These are phyloP conservation scores for Eutrema heterophyllum DNA, from an alignment of 345 rosid species.

Conservation along the genomic window DNA sequence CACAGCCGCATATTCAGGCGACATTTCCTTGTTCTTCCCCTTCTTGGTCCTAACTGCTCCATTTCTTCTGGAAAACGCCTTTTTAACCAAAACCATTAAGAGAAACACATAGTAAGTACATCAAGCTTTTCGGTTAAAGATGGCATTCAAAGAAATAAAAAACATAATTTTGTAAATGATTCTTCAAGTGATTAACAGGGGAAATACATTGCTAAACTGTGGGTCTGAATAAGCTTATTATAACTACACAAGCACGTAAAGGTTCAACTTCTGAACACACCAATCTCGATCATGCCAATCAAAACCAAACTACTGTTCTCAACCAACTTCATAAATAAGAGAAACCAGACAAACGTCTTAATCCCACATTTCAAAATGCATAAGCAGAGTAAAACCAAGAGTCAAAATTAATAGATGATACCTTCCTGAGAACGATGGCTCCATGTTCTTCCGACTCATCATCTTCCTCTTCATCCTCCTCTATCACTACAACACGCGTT, in stretches of 20 bases:
- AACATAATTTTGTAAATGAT: neutral
- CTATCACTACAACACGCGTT: conserved; percentile 64
- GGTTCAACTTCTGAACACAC: conserved; percentile 3
- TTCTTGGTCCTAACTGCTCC: conserved; percentile 42
- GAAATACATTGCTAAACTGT: neutral
- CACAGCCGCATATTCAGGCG: conserved; percentile 75
- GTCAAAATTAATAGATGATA: conserved; percentile 3
- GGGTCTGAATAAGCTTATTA: neutral
- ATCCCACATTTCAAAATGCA: neutral
- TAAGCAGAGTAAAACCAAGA: neutral
- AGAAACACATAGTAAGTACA: conserved; percentile 1
- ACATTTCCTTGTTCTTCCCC: conserved; percentile 80
- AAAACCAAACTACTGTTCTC: neutral
- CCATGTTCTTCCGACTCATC: conserved; percentile 47
- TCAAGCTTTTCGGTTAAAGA: neutral
- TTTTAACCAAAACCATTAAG: neutral
- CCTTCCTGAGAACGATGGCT: conserved; percentile 57
- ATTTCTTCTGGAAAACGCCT: conserved; percentile 81
- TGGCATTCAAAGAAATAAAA: neutral
- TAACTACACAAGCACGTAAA: neutral
- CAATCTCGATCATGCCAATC: conserved; percentile 5
- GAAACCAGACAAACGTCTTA: neutral
- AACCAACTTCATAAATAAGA: neutral
- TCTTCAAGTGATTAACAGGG: neutral
- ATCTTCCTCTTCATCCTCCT: conserved; percentile 43